These are phyloP conservation scores for Westerdykella aurantiaca DNA, from an alignment of 2,329 filamentous ascomycete genomes.

Conservation along the genomic window DNA sequence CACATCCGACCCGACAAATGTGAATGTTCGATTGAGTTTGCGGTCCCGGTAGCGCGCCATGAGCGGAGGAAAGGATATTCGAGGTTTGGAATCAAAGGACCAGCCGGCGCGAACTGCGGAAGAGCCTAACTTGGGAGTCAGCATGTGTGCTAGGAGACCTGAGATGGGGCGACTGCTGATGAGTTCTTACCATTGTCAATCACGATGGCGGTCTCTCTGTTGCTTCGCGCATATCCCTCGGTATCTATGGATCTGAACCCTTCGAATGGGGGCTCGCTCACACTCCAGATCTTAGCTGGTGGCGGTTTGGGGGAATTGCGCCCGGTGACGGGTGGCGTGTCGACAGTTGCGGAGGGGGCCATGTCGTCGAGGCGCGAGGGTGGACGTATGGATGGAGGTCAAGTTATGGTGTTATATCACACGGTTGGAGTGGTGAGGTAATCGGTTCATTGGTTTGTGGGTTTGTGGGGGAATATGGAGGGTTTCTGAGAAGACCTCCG, in stretches of 20 bases:
- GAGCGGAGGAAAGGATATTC: constrained; percentile 76
- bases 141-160: constrained; percentile 2
- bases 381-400: constrained; percentile 6
- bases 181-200: constrained; percentile 81
- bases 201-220: constrained; percentile 66
- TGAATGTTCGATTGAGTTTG: constrained; percentile 85
- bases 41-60: constrained; percentile 94
- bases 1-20: constrained; percentile 86
- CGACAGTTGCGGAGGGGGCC: constrained; percentile 34
- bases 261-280: constrained; percentile 56
- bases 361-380: constrained; percentile 16
- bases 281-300: constrained; percentile 48
- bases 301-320: constrained; percentile 50
- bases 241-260: constrained; percentile 53
- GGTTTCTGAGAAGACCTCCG: no score
- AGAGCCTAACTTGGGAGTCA: constrained; percentile 56
- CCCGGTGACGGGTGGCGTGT: constrained; percentile 38
- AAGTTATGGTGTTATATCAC: constrained; percentile 21
- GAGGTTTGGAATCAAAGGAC: constrained; percentile 83
- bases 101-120: constrained; percentile 87
- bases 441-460: constrained; percentile 1
- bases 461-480: no score
- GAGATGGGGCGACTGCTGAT: background rate
- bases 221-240: constrained; percentile 67
- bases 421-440: constrained; percentile 15